Evolutionary conservation across 1,139 yeast species (phyloP), one percentile per base, ranked within the genome.

Genomic region (Blastobotrys buckinghamii): DNA sequence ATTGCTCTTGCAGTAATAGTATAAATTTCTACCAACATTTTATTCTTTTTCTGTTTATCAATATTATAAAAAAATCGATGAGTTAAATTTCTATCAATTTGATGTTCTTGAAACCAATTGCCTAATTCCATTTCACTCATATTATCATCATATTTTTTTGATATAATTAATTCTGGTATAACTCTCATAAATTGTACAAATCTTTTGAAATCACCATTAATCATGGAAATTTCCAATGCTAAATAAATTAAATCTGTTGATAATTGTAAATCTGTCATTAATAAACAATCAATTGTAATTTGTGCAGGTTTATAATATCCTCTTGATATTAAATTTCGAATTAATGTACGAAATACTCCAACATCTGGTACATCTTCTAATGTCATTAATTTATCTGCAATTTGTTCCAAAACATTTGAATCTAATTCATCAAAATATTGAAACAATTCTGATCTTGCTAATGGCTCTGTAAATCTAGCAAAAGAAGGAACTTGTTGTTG

Each of bases 231-330:
- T 15, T 50, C 48, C 19, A 60, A 39, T 2, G 57, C 59, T 4
- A 55, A 44, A 6, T 50, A 40, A 43, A 53, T 50, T 1, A 60
- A 50, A 19, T 53, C 54, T 7, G 53, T 45, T 22, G 49, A 53
- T 37, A 60, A 50, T 1, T 56, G 57, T 8, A 58, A 49, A 16
- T 53, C 58, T 2, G 63, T 53, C 19, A 49, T 35, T 20, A 55
- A 36, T 27, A 60, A 46, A 22, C 60, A 56, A 30, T 60, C 61
- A 22, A 59, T 44, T 2, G 57, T 59, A 42, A 57, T 51, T 39
- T 55, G 59, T 1, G 64, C 62, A 7, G 63, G 63, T 37, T 52
- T 55, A 6, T 54, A 46, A 19, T 59, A 52, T n/a, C 56, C 50
- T 33, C 50, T 48, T 17, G 44, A 39, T 3, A 51, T 49, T 27